Conservation (phyloP, 148 eudicot genomes). For the Amaranthus palmeri region DNA sequence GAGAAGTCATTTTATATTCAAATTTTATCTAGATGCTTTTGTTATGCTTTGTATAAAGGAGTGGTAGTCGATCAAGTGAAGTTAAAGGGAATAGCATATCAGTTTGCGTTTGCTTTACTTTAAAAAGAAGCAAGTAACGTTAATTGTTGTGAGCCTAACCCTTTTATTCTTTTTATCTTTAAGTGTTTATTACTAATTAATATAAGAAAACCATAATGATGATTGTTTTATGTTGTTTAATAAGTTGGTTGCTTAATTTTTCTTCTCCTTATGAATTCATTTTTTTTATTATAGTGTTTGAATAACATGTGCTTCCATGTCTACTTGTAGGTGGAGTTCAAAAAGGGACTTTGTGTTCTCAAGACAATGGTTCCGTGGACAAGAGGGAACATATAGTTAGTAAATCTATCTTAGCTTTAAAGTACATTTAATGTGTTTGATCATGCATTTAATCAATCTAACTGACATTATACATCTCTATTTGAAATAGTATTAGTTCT, state of each 20-base stretch:
- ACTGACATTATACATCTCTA: background rate
- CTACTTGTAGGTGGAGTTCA: conserved; percentile 64
- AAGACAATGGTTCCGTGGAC: conserved; percentile 91
- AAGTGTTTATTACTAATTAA: no score
- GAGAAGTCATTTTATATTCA: no score
- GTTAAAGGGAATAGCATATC: no score
- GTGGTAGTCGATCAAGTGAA: no score
- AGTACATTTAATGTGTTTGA: conserved; percentile 6
- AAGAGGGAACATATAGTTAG: conserved; percentile 96
- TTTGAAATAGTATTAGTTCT: background rate
- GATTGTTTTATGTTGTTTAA: background rate
- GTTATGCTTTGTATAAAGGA: no score
- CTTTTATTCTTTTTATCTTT: no score
- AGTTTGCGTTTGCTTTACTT: no score
- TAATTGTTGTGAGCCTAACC: no score
- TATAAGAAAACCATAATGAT: background rate
- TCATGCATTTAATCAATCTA: background rate
- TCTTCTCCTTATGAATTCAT: background rate
- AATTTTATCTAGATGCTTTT: no score
- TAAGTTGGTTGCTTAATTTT: background rate
- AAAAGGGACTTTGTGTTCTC: conserved; percentile 89
- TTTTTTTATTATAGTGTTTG: background rate
- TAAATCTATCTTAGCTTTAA: conserved; percentile 7
- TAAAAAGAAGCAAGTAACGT: no score
- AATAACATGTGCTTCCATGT: conserved; percentile 10